A percentile compares a stretch with the other conserved stretches of the same genome.
Conservation (phyloP, 1,284 basidiomycete genomes). For the Rhodofomes roseus region DNA sequence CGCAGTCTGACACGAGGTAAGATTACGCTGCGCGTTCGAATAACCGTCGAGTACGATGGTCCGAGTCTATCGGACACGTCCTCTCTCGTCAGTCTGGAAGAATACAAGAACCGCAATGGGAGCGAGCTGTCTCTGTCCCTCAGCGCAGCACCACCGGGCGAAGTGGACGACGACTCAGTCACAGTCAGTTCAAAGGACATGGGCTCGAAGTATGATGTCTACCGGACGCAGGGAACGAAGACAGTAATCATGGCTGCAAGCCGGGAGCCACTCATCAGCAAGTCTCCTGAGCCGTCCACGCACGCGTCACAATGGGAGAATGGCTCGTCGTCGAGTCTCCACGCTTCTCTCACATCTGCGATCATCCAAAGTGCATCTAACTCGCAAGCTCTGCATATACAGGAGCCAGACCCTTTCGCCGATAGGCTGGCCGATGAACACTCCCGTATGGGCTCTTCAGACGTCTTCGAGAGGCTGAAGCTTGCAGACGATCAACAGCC, state of each 20-base stretch:
- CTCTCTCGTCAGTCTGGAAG: slow-evolving; percentile 73
- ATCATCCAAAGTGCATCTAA: slow-evolving; percentile 8
- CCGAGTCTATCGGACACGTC: slow-evolving; percentile 87
- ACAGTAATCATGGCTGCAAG: slow-evolving; percentile 25
- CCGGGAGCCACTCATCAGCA: slow-evolving; percentile 20
- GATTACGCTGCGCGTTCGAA: slow-evolving; percentile 72
- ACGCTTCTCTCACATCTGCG: slow-evolving; percentile 7
- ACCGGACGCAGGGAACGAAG: slow-evolving; percentile 19
- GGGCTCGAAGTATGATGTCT: slow-evolving; percentile 28
- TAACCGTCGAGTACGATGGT: slow-evolving; percentile 84
- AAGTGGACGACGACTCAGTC: slow-evolving; percentile 64
- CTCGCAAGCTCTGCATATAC: neutral
- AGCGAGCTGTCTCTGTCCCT: slow-evolving; percentile 59
- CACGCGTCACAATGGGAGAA: slow-evolving; percentile 16
- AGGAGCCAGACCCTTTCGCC: slow-evolving; percentile 27
- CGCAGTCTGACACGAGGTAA: slow-evolving; percentile 63
- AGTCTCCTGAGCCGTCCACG: slow-evolving; percentile 6
- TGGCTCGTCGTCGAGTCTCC: slow-evolving; percentile 16
- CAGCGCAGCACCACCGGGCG: slow-evolving; percentile 29
- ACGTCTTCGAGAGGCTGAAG: slow-evolving; percentile 57
- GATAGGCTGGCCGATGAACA: slow-evolving; percentile 29
- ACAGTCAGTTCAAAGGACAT: slow-evolving; percentile 71
- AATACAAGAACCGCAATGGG: slow-evolving; percentile 57
- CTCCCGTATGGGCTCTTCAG: slow-evolving; percentile 28
- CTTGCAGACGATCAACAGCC: slow-evolving; percentile 43